Conservation (phyloP, 495 filamentous ascomycete genomes). For the Penicillium tannophilum region DNA sequence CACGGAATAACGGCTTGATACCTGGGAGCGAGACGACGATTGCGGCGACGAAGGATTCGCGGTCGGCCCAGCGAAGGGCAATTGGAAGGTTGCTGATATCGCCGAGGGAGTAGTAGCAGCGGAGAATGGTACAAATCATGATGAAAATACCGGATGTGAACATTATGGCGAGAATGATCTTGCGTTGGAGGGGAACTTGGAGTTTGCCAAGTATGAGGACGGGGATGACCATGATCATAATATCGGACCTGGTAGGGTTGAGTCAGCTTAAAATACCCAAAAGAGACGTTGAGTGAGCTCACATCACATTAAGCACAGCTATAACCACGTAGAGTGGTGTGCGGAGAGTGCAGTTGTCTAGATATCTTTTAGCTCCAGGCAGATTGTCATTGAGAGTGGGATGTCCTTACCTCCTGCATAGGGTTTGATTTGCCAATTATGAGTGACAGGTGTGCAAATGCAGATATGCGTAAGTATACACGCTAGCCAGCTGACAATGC, state of each 20-base stretch:
- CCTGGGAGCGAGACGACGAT: constrained; percentile 28
- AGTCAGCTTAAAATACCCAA: background rate
- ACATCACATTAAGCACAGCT: constrained; percentile 26
- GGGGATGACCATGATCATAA: constrained; percentile 22
- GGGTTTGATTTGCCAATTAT: constrained; percentile 55
- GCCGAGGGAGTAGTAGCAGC: constrained; percentile 27
- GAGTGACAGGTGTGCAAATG: constrained; percentile 46
- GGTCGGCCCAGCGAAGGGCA: constrained; percentile 27
- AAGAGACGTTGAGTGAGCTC: constrained; percentile 1
- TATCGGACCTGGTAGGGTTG: constrained; percentile 22
- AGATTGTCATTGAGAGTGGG: background rate
- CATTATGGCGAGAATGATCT: constrained; percentile 25
- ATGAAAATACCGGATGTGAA: constrained; percentile 34
- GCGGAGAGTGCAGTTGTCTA: constrained; percentile 31
- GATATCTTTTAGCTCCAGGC: background rate
- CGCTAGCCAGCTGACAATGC: constrained; percentile 45
- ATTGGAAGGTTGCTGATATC: constrained; percentile 22
- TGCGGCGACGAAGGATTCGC: constrained; percentile 29
- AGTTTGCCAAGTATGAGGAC: constrained; percentile 30
- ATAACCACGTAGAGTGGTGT: constrained; percentile 26
- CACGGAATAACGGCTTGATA: constrained; percentile 31
- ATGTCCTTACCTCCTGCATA: constrained; percentile 39
- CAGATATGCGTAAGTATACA: constrained; percentile 49
- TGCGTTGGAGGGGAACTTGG: constrained; percentile 25
- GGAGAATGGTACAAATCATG: constrained; percentile 31